These are phyloP conservation scores for Dactylellina leptospora DNA, from an alignment of 2,329 filamentous ascomycete genomes.

Conservation along the genomic window DNA sequence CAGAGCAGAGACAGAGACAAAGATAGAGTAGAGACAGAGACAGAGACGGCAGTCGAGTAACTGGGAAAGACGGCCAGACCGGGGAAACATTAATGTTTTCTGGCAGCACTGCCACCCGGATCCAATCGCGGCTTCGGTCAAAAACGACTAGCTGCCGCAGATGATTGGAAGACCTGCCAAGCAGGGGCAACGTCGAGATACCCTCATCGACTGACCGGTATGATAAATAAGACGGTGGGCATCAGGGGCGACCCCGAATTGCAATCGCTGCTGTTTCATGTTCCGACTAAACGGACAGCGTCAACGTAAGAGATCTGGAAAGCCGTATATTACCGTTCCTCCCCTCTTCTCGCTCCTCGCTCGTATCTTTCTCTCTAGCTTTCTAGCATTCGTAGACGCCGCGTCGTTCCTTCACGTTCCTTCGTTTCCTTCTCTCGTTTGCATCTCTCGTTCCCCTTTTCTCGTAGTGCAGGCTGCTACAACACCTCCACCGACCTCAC, in stretches of 20 bases:
- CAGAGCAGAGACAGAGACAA: not conserved
- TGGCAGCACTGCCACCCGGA: conserved; percentile 37
- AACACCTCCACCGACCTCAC: not conserved
- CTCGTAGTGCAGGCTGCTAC: conserved; percentile 38
- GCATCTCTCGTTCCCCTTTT: too few species aligned
- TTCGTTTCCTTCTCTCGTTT: conserved; percentile 2
- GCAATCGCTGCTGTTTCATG: conserved; percentile 42
- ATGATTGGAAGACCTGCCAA: conserved; percentile 28
- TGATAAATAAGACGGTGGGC: too few species aligned
- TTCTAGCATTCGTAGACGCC: not conserved
- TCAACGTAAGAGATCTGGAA: conserved; percentile 25
- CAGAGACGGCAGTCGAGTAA: not conserved
- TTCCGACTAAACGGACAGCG: conserved; percentile 36
- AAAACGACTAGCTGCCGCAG: conserved; percentile 12
- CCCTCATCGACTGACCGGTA: too few species aligned
- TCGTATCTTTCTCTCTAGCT: not conserved
- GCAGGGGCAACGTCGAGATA: conserved; percentile 38
- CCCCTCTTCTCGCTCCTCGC: conserved; percentile 4
- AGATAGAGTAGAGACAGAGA: not conserved
- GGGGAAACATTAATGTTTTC: not conserved
- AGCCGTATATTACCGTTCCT: conserved; percentile 16
- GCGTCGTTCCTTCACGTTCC: not conserved
- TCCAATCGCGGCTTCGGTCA: conserved; percentile 17
- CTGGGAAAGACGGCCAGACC: too few species aligned
- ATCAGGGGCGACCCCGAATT: too few species aligned